These are phyloP conservation scores for Acacia acuminata DNA, from an alignment of 306 rosid genomes.

Conservation along the genomic window DNA sequence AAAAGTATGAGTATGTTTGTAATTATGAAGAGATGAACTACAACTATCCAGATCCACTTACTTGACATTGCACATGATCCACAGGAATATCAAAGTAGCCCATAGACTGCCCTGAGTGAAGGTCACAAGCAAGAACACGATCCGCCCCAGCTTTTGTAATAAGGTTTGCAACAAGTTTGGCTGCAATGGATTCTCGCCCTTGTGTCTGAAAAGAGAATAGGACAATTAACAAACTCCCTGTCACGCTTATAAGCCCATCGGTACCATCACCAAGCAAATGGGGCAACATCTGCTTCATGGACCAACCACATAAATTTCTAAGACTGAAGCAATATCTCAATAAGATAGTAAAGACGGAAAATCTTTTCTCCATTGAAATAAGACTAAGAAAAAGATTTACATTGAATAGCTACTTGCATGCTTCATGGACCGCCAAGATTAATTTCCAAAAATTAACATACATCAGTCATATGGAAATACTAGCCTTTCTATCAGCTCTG, in stretches of 20 bases:
- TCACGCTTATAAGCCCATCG: conserved; percentile 6
- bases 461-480: conserved; percentile 11
- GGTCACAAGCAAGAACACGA: conserved; percentile 97
- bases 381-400: neutral
- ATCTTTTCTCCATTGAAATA: neutral
- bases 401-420: neutral
- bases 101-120: conserved; percentile 98
- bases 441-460: neutral
- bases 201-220: conserved; percentile 57
- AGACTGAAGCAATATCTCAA: neutral
- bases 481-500: conserved; percentile 96
- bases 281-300: neutral
- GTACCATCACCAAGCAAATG: conserved; percentile 5
- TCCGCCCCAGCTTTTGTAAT: conserved; percentile 97
- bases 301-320: neutral
- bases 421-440: conserved; percentile 4
- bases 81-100: conserved; percentile 99
- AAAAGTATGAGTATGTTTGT: conserved; percentile 36
- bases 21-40: conserved; percentile 14
- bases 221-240: neutral
- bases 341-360: neutral
- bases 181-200: conserved; percentile 99
- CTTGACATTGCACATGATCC: conserved; percentile 94
- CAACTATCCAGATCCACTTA: conserved; percentile 35
- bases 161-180: conserved; percentile 92